These are phyloP conservation scores for Alternaria tenuissima DNA, from an alignment of 2,329 filamentous ascomycete species.

Conservation along the genomic window DNA sequence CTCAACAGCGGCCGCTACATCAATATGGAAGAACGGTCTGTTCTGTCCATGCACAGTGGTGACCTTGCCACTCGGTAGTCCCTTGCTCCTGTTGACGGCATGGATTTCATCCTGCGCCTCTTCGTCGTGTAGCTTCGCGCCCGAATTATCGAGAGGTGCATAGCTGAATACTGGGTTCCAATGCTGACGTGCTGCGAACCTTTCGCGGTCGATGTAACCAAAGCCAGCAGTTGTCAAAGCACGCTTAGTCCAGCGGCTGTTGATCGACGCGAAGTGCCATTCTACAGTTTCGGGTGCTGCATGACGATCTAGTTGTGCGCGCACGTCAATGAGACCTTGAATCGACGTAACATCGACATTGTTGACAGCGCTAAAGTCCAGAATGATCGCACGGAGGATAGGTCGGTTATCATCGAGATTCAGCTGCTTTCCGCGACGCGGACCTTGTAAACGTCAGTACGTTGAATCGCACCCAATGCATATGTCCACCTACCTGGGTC, in stretches of 20 bases:
- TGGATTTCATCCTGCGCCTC: conserved; percentile 37
- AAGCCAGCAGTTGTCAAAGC: conserved; percentile 88
- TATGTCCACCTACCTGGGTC: conserved; percentile 68
- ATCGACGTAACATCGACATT: conserved; percentile 93
- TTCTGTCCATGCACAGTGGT: conserved; percentile 86
- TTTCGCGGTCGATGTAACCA: conserved; percentile 69
- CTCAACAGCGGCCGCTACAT: conserved; percentile 87
- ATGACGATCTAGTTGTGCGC: conserved; percentile 91
- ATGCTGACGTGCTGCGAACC: conserved; percentile 59
- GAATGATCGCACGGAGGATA: conserved; percentile 84
- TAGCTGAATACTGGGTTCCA: conserved; percentile 98
- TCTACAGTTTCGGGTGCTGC: conserved; percentile 82
- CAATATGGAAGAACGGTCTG: conserved; percentile 90
- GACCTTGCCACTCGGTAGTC: conserved; percentile 50
- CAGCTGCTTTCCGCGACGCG: conserved; percentile 63
- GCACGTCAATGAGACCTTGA: conserved; percentile 91
- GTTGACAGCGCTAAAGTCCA: conserved; percentile 94
- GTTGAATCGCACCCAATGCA: neutral
- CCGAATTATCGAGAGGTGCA: conserved; percentile 80
- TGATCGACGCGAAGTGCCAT: conserved; percentile 95
- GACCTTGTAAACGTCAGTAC: conserved; percentile 41
- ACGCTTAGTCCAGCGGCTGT: conserved; percentile 92
- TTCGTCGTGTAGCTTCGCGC: conserved; percentile 64
- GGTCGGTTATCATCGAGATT: conserved; percentile 64
- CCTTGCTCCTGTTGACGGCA: conserved; percentile 19